Evolutionary conservation across 441 rosid species (phyloP).

Genomic region (Adansonia madagascariensis): DNA sequence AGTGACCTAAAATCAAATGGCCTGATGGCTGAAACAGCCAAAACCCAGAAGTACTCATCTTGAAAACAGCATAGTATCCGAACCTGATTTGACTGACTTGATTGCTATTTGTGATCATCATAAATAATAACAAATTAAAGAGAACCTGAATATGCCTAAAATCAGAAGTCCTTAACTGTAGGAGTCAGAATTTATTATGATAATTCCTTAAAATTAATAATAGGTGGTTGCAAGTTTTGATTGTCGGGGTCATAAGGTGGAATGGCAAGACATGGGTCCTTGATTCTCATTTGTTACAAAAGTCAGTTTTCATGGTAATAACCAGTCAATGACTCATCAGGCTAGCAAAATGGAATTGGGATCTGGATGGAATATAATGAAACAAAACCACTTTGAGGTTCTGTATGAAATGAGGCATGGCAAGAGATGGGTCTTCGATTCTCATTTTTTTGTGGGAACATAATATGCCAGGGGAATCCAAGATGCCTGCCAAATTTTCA

Average conservation of each 20-base stretch:
- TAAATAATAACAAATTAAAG: conserved; percentile 4
- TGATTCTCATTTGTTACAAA: not conserved
- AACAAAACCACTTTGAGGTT: not conserved
- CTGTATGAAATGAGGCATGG: not conserved
- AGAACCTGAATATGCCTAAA: conserved; percentile 4
- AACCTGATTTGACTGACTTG: not conserved
- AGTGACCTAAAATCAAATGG: not conserved
- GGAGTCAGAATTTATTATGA: not conserved
- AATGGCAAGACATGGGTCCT: not conserved
- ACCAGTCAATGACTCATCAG: not conserved
- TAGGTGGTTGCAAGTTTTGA: conserved; percentile 1
- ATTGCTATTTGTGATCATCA: not conserved
- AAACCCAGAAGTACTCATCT: not conserved
- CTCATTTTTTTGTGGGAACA: not conserved
- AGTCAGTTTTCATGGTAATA: not conserved
- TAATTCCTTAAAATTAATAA: conserved; percentile 9
- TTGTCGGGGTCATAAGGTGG: conserved; percentile 1
- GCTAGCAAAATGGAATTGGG: not conserved
- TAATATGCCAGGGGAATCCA: not conserved
- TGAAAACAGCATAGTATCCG: not conserved
- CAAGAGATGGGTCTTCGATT: not conserved
- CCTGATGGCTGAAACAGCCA: not conserved
- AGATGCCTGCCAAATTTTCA: not conserved
- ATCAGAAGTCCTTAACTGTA: not conserved
- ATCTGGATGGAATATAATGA: not conserved